Evolutionary conservation across 2,329 filamentous ascomycete genomes (phyloP), one percentile per base, ranked within the genome.

Genomic region (Cryphonectria nitschkei): DNA sequence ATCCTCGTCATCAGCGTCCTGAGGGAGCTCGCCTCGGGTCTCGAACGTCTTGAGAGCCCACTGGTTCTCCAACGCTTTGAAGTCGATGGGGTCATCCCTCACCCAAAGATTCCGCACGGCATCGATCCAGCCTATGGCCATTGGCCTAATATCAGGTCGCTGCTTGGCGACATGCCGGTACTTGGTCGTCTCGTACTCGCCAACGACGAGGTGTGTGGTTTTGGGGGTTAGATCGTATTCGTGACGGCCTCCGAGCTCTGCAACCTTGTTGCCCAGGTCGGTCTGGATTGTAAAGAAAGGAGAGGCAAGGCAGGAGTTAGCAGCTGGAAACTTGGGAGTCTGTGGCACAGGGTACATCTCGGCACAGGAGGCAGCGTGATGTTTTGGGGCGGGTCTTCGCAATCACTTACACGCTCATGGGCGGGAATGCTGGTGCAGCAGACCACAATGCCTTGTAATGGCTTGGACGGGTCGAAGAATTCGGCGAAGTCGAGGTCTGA

Each of bases 151-250:
- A 77, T 99, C 96, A 64, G 92, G 90, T 67, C 96, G 89, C 79
- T 95, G 92, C 78, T 91, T 93, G 68, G 95, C 96, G 77, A 98
- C 95, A 84, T 97, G 97, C 80, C 91, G 92, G 82, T 99, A 99
- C 81, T 99, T 99, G 65, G 92, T 89, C 0, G 95, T 98, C 79
- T 95, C 89, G 77, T 94, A 92, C 76, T 93, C 91, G 79, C 95
- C 96, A 73, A 97, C 93, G 74, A 99, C 88, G 63, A 99, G 89
- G 83, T 99, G 96, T 6, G 96, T 98, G 64, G 97, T 94, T 80
- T 98, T 94, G 70, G 93, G 93, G n/a, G 95, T 98, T 61, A 99
- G 89, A 80, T 99, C 95, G 80, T 94, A 92, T 76, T 93, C 94
- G 85, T 97, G 93, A 72, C 88, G 81, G 66, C 95, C 96, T 74